Evolutionary conservation across 1,139 yeast genomes (phyloP), one percentile per base, ranked within the genome.

Genomic region (Taiozyma sp.): DNA sequence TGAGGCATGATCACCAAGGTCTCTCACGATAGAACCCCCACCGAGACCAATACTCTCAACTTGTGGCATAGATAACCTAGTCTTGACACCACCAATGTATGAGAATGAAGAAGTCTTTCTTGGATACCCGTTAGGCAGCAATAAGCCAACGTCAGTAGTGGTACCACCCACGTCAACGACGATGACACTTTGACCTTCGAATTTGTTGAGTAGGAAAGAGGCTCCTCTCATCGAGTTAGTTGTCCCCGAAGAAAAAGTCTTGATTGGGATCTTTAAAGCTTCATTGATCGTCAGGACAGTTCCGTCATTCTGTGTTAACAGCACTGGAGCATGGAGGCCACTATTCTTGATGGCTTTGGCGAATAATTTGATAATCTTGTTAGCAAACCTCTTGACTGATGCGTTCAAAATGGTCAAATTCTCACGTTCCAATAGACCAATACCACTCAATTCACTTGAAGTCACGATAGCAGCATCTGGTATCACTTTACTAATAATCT

Each of bases 221-320:
- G 78, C 78, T 16, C 78, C 78, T 52, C 76, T 60, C 78, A 74
- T 74, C 3, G 78, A 73, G 56, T 74, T 74, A 5, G 78, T 74
- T 1, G 78, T 74, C 16, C 78, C 78, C 2, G 76, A 72, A 4
- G 76, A 70, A 53, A 74, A 74, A 0, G 78, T 74, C 50, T 70
- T 60, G 40, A 74, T 72, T 8, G 78, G 78, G 1, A 66, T 59
- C n/a, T 55, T 55, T 32, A 69, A 54, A 0, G 76, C 78, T 42
- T 69, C 74, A 4, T 60, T 46, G 6, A 68, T 62, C 2, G 74
- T 63, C 30, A 73, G 57, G 3, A 74, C 70, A 4, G 78, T 74
- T 4, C 78, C 76, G 54, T 72, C 75, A 54, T 74, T 74, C 55
- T 74, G 77, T n/a, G 76, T 73, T 47, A 74, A 60, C 8, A 71